Percentiles rank a stretch among this genome's conserved stretches.
Conservation (phyloP, 306 rosid species). For the Cucumis hystrix region DNA sequence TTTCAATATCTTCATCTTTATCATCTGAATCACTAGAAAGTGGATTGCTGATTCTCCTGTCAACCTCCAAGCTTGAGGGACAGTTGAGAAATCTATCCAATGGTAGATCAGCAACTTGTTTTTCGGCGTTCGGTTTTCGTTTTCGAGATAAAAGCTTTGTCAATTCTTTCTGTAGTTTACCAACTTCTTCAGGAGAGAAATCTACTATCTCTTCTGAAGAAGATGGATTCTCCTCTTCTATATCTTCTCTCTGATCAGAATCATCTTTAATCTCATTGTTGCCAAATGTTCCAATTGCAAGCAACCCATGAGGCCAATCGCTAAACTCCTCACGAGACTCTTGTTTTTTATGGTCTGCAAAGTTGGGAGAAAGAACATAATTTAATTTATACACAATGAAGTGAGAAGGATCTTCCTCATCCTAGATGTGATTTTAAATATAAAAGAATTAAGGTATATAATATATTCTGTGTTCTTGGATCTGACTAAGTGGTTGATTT, state of each 20-base stretch:
- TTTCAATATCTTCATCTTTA: constrained; percentile 72
- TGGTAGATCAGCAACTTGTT: constrained; percentile 71
- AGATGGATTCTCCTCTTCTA: constrained; percentile 35
- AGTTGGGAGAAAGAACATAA: neutral
- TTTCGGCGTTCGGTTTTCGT: constrained; percentile 56
- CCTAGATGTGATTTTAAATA: neutral
- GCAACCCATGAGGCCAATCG: constrained; percentile 83
- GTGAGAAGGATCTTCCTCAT: neutral
- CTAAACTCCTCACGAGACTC: constrained; percentile 86
- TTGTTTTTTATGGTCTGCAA: constrained; percentile 50
- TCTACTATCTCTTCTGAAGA: constrained; percentile 55
- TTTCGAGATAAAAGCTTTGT: constrained; percentile 61
- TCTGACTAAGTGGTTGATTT: neutral
- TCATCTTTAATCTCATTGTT: constrained; percentile 44
- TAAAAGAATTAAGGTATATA: neutral
- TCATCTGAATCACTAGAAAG: constrained; percentile 38
- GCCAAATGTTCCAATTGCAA: constrained; percentile 93
- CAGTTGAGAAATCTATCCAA: constrained; percentile 90
- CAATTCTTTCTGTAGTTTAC: constrained; percentile 67
- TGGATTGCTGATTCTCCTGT: constrained; percentile 57
- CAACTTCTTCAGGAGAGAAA: constrained; percentile 87
- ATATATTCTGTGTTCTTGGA: neutral
- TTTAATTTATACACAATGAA: neutral
- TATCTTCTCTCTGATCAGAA: constrained; percentile 14
- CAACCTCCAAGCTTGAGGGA: constrained; percentile 95